phyloP scores from a whole-genome alignment of 78 protist genomes.

The Corallochytrium limacisporum region DNA sequence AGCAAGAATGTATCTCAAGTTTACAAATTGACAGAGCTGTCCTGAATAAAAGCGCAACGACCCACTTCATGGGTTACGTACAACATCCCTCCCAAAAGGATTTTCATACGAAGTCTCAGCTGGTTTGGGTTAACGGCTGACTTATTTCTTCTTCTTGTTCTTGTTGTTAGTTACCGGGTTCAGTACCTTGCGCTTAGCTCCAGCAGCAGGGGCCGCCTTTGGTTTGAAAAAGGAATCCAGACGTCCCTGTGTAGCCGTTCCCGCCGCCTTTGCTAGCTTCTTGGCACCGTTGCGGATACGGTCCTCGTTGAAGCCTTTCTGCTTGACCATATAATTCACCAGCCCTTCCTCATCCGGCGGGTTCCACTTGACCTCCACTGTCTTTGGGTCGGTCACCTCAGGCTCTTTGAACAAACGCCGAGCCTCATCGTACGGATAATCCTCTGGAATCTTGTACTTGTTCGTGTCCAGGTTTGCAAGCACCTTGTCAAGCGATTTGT shows the following conservation, averaged over 20 bases:
- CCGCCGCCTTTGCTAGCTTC: neutral
- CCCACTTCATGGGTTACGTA: no score
- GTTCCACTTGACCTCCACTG: conserved; percentile 13
- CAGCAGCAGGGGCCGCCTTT: neutral
- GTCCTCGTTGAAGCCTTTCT: conserved; percentile 15
- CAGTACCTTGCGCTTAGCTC: no score
- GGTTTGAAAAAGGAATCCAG: conserved; percentile 16
- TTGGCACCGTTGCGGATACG: neutral
- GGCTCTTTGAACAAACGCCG: conserved; percentile 68
- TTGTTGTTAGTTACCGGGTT: no score
- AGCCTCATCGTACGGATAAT: conserved; percentile 41
- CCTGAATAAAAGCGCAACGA: no score
- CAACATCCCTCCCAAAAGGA: no score
- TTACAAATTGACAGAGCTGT: no score
- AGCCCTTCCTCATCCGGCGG: neutral
- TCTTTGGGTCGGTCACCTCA: conserved; percentile 28
- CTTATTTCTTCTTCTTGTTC: no score
- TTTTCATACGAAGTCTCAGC: no score
- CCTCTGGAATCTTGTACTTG: conserved; percentile 56
- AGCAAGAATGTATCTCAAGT: no score
- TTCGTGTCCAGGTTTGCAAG: conserved; percentile 37
- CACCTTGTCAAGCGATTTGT: conserved; percentile 36
- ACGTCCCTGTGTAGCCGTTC: conserved; percentile 5
- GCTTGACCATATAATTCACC: conserved; percentile 1
- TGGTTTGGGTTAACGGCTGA: no score